Base-by-base conservation (phyloP, 2,329 filamentous ascomycete species). In the Exutisphaerella laricina region DNA sequence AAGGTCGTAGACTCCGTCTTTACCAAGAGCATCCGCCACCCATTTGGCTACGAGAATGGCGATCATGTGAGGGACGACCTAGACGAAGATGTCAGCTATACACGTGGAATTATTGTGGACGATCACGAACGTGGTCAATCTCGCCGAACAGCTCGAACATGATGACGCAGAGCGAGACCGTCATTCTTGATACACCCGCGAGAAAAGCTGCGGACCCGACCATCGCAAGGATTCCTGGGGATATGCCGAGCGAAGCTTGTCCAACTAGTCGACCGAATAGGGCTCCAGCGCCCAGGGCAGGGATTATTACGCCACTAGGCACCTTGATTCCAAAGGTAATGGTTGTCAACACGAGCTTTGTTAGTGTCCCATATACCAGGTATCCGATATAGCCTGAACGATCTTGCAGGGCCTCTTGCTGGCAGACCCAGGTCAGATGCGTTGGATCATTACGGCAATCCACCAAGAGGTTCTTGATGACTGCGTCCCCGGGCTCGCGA, bases 141-240 rank as follows among this genome's bases (percentile, higher is more conserved):
- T n/a, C n/a, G n/a, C n/a, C 76, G 0, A 76, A 79, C 5, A 80
- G 66, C 56, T 77, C 75, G 58, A 79, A 79, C 75, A 79, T 79
- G 59, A 79, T 77, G 28, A 79, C 77, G 6, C 72, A 71, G 5
- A 80, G 65, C 2, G 70, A 74, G 7, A 79, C 72, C 0, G 76
- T 79, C 75, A 79, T 79, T 26, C 77, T 65, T 8, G 70, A 72
- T 1, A 79, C 74, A 4, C 77, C 77, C 1, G 75, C 76, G 0
- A 80, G 68, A 54, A 79, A 79, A 0, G 75, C 75, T 3, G 72
- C 74, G 1, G 76, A 71, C 1, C 75, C 77, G 7, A 80, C 75
- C 72, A 80, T 77, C 41, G 77, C 77, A 57, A 79, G 79, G 39
- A 79, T 77, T 2, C 77, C 75, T 0, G 77, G 75, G 1, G 73